A percentile compares a stretch with the other conserved stretches of the same genome.
These are phyloP conservation scores for Myriosclerotinia curreyana DNA, from an alignment of 2,329 filamentous ascomycete species.

Conservation along the genomic window DNA sequence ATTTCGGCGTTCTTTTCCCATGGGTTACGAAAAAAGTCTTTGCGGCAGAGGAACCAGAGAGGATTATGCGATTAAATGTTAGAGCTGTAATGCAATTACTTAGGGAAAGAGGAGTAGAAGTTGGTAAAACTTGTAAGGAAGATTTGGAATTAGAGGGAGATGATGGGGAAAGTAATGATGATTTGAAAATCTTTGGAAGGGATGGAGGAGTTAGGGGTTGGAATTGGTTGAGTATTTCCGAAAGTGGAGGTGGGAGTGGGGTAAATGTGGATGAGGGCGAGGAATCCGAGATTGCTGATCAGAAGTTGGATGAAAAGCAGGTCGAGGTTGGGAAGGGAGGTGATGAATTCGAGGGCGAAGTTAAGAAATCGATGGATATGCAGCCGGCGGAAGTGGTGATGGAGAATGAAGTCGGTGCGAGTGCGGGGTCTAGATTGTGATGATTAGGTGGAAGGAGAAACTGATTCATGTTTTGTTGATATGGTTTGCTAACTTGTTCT, in stretches of 20 bases:
- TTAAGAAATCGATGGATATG: slow-evolving; percentile 1
- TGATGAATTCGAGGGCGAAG: slow-evolving; percentile 8
- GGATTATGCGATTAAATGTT: slow-evolving; percentile 57
- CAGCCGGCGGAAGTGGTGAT: slow-evolving; percentile 30
- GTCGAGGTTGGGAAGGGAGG: slow-evolving; percentile 1
- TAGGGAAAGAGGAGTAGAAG: slow-evolving; percentile 48
- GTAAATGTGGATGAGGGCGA: slow-evolving; percentile 27
- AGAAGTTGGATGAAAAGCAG: slow-evolving; percentile 10
- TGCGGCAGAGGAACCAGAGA: slow-evolving; percentile 55
- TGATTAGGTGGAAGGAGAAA: background rate
- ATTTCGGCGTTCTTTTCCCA: slow-evolving; percentile 81
- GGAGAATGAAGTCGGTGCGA: slow-evolving; percentile 22
- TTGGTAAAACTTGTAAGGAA: slow-evolving; percentile 47
- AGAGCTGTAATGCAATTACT: slow-evolving; percentile 57
- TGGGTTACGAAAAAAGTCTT: slow-evolving; percentile 61
- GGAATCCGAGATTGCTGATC: slow-evolving; percentile 14
- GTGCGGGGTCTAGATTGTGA: background rate
- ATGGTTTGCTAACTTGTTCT: background rate
- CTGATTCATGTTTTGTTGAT: background rate
- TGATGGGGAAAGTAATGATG: slow-evolving; percentile 26
- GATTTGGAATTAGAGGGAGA: slow-evolving; percentile 41
- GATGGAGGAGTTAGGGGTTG: slow-evolving; percentile 34
- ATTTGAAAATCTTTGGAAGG: slow-evolving; percentile 33
- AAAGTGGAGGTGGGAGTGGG: background rate
- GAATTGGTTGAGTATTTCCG: slow-evolving; percentile 34